These are phyloP conservation scores for Solanum neorickii DNA, from an alignment of 257 asterid genomes.

Conservation along the genomic window DNA sequence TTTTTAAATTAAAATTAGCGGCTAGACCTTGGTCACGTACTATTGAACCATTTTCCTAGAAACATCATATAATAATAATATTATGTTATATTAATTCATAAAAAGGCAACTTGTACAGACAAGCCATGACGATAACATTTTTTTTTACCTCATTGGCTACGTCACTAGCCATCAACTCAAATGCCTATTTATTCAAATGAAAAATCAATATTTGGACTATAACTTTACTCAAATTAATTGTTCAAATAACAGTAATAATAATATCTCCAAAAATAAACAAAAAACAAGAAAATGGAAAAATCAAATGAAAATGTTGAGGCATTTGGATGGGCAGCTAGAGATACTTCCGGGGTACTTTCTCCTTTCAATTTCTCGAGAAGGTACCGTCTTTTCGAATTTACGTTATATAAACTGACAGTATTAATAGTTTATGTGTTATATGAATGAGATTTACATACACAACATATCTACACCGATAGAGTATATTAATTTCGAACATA, in stretches of 20 bases:
- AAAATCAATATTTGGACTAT: too few relatives aligned
- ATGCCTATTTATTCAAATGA: neutral
- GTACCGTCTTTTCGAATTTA: neutral
- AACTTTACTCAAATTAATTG: neutral
- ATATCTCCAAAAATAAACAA: neutral
- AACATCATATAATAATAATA: neutral
- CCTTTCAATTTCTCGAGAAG: slow-evolving; percentile 14
- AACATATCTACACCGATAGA: neutral
- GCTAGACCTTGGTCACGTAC: neutral
- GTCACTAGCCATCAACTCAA: neutral
- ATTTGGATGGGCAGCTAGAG: slow-evolving; percentile 21
- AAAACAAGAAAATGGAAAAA: neutral
- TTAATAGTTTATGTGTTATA: neutral
- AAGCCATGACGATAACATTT: neutral
- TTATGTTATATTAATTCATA: neutral
- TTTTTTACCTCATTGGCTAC: neutral
- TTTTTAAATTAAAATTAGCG: neutral
- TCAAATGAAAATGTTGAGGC: slow-evolving; percentile 1
- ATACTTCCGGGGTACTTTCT: slow-evolving; percentile 6
- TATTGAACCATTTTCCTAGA: neutral
- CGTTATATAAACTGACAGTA: neutral
- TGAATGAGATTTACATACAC: neutral
- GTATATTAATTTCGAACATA: too few relatives aligned
- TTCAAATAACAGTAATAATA: neutral
- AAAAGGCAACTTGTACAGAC: neutral